Base-by-base conservation (phyloP, 2,329 filamentous ascomycete species). In the Rhytidhysteron rufulum region DNA sequence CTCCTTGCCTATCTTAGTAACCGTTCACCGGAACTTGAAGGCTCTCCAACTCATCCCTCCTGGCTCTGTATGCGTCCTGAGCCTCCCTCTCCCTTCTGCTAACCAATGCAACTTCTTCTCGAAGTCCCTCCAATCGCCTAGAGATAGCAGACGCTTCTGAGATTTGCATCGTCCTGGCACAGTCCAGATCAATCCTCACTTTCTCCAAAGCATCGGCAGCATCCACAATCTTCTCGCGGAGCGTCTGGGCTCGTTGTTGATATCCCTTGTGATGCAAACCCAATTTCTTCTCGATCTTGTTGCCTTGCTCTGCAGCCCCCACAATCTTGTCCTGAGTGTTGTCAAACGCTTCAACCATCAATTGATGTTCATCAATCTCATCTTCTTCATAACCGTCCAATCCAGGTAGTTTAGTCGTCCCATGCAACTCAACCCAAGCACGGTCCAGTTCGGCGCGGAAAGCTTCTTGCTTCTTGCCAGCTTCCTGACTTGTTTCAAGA, bases 221-320 rank as follows among this genome's bases (percentile, higher is more conserved):
- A 49, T 89, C 86, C 15, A 69, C 66, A 47, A 94, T 86, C 70
- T 95, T 97, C 44, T 82, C 78, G 17, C 82, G 79, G 19, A 98
- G 76, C 52, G 80, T 82, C 65, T 89, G 89, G 24, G 88, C 82
- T 22, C 93, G 85, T 52, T 89, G 83, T 62, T 90, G 83, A 68
- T 98, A 98, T 11, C 93, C 93, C 18, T 90, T 90, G 2, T 95
- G 80, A 55, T 93, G 84, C 39, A 95, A 74, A 0, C 77, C 75
- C n/a, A 98, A 78, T 67, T 93, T 96, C 78, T 95, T 95, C 68
- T 97, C 90, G 1, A 95, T 72, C 66, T 91, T 94, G 60, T 88
- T 88, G 39, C 86, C 87, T 42, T 83, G 78, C 53, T 91, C 83
- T 3, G 90, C 93, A 0, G 82, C 81, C 3, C 77, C 71, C 52